These are phyloP conservation scores for Amaranthus cruentus DNA, from an alignment of 148 eudicot genomes.

Conservation along the genomic window DNA sequence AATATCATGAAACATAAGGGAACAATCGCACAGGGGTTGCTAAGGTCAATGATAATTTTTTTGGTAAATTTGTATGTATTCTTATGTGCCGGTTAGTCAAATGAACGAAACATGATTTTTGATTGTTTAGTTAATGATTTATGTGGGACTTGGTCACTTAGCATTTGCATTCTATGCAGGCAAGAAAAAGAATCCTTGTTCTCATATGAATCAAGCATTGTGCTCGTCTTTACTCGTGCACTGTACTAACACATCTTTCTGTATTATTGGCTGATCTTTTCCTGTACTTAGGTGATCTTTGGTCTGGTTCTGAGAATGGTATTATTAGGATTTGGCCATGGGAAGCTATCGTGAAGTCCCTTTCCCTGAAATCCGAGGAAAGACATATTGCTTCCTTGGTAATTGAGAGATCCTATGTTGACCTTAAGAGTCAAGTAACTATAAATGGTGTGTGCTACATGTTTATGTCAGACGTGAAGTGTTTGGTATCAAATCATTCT, in stretches of 20 bases:
- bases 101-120: neutral
- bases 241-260: neutral
- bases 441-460: slow-evolving; percentile 59
- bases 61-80: too few relatives aligned
- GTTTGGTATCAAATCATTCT: slow-evolving; percentile 67
- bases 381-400: slow-evolving; percentile 71
- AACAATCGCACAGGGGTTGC: too few relatives aligned
- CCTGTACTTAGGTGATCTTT: slow-evolving; percentile 70
- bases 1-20: too few relatives aligned
- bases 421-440: slow-evolving; percentile 74
- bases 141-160: neutral
- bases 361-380: slow-evolving; percentile 61
- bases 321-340: slow-evolving; percentile 82
- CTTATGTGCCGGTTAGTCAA: too few relatives aligned
- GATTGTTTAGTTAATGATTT: neutral
- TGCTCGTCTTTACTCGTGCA: neutral
- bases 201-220: neutral
- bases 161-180: neutral
- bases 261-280: slow-evolving; percentile 6
- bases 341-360: slow-evolving; percentile 79
- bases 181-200: neutral
- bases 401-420: slow-evolving; percentile 80
- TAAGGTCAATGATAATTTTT: too few relatives aligned
- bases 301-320: slow-evolving; percentile 93
- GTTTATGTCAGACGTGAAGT: slow-evolving; percentile 70